Percentiles rank a stretch among this genome's conserved stretches.
These are phyloP conservation scores for Zasmidium citrigriseum DNA, from an alignment of 2,329 filamentous ascomycete species.

Conservation along the genomic window DNA sequence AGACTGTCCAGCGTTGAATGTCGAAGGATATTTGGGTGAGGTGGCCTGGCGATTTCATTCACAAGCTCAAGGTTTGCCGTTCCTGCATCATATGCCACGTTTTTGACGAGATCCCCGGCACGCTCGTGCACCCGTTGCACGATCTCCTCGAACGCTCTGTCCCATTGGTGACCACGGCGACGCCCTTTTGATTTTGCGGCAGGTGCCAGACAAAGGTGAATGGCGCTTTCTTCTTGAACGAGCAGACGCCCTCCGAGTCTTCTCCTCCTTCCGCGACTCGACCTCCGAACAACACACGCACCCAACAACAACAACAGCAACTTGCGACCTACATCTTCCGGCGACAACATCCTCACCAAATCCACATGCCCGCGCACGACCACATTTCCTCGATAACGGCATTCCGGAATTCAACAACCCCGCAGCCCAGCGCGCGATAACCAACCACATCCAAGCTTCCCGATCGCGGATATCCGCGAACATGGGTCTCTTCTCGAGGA, in stretches of 20 bases:
- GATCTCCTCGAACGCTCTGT: neutral
- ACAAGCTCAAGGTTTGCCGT: slow-evolving; percentile 1
- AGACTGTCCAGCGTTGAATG: neutral
- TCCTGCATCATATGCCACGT: neutral
- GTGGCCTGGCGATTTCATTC: neutral
- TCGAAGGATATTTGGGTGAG: neutral
- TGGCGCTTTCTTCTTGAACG: no score
- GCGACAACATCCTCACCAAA: neutral
- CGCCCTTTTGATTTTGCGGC: neutral
- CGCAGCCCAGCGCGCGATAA: neutral
- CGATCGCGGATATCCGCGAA: slow-evolving; percentile 1
- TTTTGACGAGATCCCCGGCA: neutral
- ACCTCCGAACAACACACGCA: no score
- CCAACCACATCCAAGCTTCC: slow-evolving; percentile 1
- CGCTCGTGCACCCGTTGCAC: neutral
- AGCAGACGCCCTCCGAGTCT: neutral
- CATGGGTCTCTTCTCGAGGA: slow-evolving; percentile 57
- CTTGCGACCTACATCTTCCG: no score
- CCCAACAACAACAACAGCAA: no score
- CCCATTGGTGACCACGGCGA: neutral
- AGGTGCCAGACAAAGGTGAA: neutral
- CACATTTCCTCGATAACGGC: neutral
- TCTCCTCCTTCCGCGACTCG: neutral
- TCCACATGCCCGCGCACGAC: neutral
- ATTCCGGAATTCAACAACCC: neutral